Evolutionary conservation across 176 grass and related monocot species (phyloP), one percentile per base, ranked within the genome.

Genomic region (Guadua angustifolia): DNA sequence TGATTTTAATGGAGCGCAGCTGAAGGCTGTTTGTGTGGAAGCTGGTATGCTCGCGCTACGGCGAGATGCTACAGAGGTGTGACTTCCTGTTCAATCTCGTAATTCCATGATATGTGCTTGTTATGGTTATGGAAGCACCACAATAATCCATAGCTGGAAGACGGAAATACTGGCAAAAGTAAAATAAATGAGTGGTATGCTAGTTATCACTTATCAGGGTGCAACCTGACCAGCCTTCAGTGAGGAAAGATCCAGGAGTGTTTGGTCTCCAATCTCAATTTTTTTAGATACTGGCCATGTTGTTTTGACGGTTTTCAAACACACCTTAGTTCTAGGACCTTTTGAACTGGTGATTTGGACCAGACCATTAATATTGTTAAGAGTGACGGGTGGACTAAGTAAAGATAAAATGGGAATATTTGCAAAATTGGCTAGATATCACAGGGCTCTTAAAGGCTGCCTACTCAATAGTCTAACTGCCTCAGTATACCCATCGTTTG

Each of bases 21-120:
- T 98, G 40, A 98, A 98, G 80, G 93, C 95, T 17, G 92, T 98
- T 79, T 95, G 95, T 83, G 92, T 95, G 40, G 95, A 98, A 89
- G 95, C 92, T 70, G 95, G 95, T 53, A 98, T 98, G 95, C 90
- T 95, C 10, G 93, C 93, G 9, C 73, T 98, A 61, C 87, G 89
- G 50, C 80, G 91, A 36, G 95, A 98, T 95, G 92, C 92, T 71
- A 95, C 92, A 50, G 92, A 98, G 93, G 95, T 98, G 35, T 29
- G 47, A 47, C 38, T 78, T 45, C 52, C 35, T 68, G 29, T 69
- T 50, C 5, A 19, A 80, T 75, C 58, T 49, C 71, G 33, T 67
- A 68, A 51, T 65, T 53, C 12, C 7, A 55, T 24, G 7, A 16
- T 35, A 18, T 57, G 33, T 69, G 11, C 7, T 40, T 64, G 7